Evolutionary conservation across 2,329 filamentous ascomycete genomes (phyloP), one percentile per base, ranked within the genome.

Genomic region (Trichoderma polysporum): DNA sequence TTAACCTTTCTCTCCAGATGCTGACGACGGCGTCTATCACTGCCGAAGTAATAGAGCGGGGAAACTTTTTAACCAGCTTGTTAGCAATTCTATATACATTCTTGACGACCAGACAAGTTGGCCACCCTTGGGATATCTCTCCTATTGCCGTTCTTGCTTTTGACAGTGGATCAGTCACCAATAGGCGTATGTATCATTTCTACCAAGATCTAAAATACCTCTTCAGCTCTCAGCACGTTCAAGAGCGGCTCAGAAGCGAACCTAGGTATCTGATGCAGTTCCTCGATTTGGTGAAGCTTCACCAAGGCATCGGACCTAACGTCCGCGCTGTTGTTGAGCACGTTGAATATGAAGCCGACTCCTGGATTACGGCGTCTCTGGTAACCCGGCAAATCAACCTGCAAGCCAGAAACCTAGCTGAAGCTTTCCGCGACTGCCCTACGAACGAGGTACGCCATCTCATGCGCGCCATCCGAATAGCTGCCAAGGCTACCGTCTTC

Each of bases 21-120:
- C 83, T 99, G 69, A 99, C 95, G 0, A 97, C 95, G 0, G 94
- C 95, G 1, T 97, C 94, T 0, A 98, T 99, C 71, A 98, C 94
- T 0, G 91, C 93, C 52, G 96, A 99, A 79, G 91, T 98, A 58
- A 93, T 99, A 9, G 92, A 97, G 74, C 88, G 93, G 53, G 94
- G 94, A 31, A 99, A 99, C 77, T 99, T 99, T 75, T 83, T 99
- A 70, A 97, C 93, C 9, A 97, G 93, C 71, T 84, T 99, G 45
- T 91, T 98, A 86, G 93, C 95, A 15, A 99, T 99, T 69, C 83
- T 99, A 0, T 99, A 98, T 78, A 98, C 96, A 0, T 99, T 99
- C 80, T 81, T 99, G 45, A 99, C 95, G 0, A 97, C 93, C 5
- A 87, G 96, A 60, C 95, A 99, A 82, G 95, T 99, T 45, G 94